Conservation (phyloP, 345 rosid species). For the Ceriops tagal region DNA sequence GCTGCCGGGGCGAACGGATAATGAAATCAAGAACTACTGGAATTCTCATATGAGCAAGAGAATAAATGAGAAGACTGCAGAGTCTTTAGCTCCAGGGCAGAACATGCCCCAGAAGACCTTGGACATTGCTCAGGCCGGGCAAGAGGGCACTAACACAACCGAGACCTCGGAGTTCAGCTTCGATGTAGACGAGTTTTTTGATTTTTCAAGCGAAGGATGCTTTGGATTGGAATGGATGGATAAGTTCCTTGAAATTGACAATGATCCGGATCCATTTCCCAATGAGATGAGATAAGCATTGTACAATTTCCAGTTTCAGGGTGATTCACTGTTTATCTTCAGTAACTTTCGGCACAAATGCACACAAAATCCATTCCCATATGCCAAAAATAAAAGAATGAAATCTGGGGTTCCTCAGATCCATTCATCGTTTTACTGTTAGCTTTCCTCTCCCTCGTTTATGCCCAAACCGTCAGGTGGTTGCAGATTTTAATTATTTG, state of each 20-base stretch:
- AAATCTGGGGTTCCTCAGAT: no score
- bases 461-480: no score
- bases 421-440: no score
- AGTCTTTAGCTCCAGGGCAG: neutral
- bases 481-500: no score
- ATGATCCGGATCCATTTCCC: constrained; percentile 29
- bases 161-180: constrained; percentile 19
- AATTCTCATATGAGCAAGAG: constrained; percentile 68
- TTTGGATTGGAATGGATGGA: constrained; percentile 45
- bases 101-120: neutral
- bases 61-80: constrained; percentile 21
- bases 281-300: constrained; percentile 15
- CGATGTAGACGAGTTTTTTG: constrained; percentile 32
- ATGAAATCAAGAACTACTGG: constrained; percentile 70
- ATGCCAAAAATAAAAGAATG: no score
- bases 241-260: constrained; percentile 39
- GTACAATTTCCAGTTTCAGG: no score
- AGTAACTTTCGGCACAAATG: no score
- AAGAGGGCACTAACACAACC: constrained; percentile 4
- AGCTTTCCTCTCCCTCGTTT: no score
- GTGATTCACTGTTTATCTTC: no score
- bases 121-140: neutral
- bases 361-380: no score
- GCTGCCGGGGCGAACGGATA: constrained; percentile 68
- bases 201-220: constrained; percentile 37